phyloP scores from a whole-genome alignment of 2,329 filamentous ascomycete species.

The Penicillium rolfsii region DNA sequence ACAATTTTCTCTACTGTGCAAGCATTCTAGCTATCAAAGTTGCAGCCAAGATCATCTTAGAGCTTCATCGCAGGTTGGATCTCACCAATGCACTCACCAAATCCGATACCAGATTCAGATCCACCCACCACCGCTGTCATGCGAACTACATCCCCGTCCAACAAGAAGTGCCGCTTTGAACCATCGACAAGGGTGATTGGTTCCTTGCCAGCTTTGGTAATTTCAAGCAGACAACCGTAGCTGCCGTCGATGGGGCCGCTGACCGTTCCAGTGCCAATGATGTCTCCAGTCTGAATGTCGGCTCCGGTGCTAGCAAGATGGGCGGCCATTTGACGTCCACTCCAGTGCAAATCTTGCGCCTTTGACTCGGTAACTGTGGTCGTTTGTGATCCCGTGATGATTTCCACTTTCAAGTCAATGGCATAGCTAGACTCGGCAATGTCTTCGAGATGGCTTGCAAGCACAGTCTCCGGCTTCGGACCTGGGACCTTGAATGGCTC shows the following conservation, averaged over 20 bases:
- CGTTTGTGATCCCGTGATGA: slow-evolving; percentile 11
- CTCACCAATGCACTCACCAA: slow-evolving; percentile 36
- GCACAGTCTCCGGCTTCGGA: slow-evolving; percentile 20
- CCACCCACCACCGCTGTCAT: slow-evolving; percentile 33
- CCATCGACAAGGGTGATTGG: slow-evolving; percentile 23
- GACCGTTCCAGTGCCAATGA: slow-evolving; percentile 40
- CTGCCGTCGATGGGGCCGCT: slow-evolving; percentile 28
- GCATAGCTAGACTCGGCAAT: slow-evolving; percentile 23
- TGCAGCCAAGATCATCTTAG: not conserved
- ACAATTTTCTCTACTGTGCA: not conserved
- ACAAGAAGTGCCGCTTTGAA: slow-evolving; percentile 25
- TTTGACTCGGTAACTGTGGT: slow-evolving; percentile 24
- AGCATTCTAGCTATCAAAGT: not conserved
- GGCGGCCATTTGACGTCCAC: slow-evolving; percentile 34
- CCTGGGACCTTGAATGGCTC: slow-evolving; percentile 29
- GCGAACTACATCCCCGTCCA: slow-evolving; percentile 35
- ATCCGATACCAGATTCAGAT: slow-evolving; percentile 31
- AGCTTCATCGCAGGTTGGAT: slow-evolving; percentile 13
- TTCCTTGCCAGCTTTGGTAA: slow-evolving; percentile 33
- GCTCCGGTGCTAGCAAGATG: slow-evolving; percentile 36
- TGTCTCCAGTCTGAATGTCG: slow-evolving; percentile 36
- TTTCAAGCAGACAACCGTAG: slow-evolving; percentile 36
- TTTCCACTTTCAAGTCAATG: slow-evolving; percentile 30
- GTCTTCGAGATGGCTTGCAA: slow-evolving; percentile 27
- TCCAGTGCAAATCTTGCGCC: slow-evolving; percentile 33